Percentiles rank a stretch among this genome's conserved stretches.
These are phyloP conservation scores for Gossypium aridum DNA, from an alignment of 441 rosid species.

Conservation along the genomic window DNA sequence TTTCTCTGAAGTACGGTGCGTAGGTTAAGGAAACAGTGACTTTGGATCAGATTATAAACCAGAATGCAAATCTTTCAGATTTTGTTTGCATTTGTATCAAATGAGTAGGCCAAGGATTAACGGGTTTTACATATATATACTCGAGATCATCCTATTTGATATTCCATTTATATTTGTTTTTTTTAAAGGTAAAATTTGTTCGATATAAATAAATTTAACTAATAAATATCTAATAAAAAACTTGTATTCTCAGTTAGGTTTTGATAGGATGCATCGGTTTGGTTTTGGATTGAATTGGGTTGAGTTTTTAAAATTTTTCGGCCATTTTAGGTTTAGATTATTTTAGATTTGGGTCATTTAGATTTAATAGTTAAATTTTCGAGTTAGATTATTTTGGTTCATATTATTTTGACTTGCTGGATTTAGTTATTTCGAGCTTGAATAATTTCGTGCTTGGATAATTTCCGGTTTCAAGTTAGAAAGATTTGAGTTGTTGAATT, in stretches of 20 bases:
- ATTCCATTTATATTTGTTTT: background rate
- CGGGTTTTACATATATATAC: background rate
- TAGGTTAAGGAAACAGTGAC: constrained; percentile 6
- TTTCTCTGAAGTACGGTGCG: background rate
- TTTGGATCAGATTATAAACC: background rate
- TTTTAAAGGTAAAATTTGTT: background rate
- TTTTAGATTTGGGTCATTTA: background rate
- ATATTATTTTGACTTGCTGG: background rate
- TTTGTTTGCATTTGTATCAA: background rate
- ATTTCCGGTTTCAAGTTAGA: background rate
- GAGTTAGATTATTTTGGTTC: background rate
- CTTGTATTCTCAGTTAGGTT: background rate
- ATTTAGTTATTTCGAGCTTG: background rate
- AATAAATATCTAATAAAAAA: no score
- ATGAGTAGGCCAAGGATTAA: background rate
- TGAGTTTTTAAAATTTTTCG: no score
- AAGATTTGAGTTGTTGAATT: background rate
- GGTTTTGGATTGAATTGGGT: background rate
- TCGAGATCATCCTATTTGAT: background rate
- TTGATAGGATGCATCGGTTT: background rate
- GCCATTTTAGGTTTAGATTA: no score
- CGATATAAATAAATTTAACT: background rate
- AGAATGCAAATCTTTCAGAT: background rate
- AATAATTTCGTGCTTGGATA: background rate
- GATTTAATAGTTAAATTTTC: no score